These are phyloP conservation scores for Cryphonectria radicalis DNA, from an alignment of 2,329 filamentous ascomycete genomes.

Conservation along the genomic window DNA sequence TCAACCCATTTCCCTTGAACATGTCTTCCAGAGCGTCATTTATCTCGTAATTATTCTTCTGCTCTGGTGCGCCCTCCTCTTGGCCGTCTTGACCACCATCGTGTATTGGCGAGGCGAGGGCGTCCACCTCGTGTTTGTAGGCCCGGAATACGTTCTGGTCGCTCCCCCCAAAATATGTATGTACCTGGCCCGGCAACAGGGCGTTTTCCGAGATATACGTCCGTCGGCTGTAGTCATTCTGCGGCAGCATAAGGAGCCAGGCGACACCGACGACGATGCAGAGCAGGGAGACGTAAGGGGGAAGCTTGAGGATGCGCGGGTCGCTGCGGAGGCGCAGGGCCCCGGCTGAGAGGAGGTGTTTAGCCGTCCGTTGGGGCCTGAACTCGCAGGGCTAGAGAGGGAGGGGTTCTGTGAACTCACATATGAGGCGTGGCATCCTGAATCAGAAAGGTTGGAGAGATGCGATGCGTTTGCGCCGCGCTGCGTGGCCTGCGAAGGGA, in stretches of 20 bases:
- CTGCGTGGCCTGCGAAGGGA: neutral
- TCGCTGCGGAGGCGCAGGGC: constrained; percentile 76
- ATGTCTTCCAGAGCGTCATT: constrained; percentile 77
- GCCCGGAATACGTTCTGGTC: constrained; percentile 94
- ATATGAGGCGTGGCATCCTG: constrained; percentile 58
- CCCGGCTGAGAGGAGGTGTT: constrained; percentile 49
- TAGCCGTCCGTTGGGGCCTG: neutral
- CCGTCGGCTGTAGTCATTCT: constrained; percentile 86
- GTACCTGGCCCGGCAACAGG: constrained; percentile 90
- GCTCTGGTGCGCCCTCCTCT: neutral
- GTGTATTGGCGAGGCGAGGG: constrained; percentile 48
- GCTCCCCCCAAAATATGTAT: constrained; percentile 95
- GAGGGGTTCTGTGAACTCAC: constrained; percentile 42
- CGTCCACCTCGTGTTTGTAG: constrained; percentile 82
- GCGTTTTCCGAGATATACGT: constrained; percentile 99
- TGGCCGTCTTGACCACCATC: constrained; percentile 50
- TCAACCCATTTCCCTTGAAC: constrained; percentile 78
- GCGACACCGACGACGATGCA: constrained; percentile 83
- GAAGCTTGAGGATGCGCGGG: constrained; percentile 79
- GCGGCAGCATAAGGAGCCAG: constrained; percentile 88
- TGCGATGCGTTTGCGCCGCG: neutral
- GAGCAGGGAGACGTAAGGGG: constrained; percentile 83
- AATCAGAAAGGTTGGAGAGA: neutral
- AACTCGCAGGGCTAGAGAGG: neutral
- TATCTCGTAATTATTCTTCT: constrained; percentile 45